Evolutionary conservation across 257 asterid species (phyloP).

Genomic region (Solanum sparsipilum): DNA sequence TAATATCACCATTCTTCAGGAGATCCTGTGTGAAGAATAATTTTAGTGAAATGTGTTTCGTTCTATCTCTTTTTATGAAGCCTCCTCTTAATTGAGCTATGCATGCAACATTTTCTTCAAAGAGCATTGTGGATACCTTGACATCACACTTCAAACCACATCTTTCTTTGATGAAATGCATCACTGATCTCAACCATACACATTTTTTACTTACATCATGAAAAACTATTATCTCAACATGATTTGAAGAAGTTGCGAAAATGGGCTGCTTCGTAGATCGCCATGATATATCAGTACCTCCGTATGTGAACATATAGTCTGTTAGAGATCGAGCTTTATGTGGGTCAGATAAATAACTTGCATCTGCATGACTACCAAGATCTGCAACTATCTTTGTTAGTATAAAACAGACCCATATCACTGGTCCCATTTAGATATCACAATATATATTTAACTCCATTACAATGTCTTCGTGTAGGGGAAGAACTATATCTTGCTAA

Average conservation of each 20-base stretch:
- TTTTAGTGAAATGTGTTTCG: no score
- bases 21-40: no score
- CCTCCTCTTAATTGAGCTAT: no score
- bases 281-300: neutral
- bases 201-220: no score
- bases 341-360: neutral
- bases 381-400: neutral
- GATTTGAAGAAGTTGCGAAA: neutral
- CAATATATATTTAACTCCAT: neutral
- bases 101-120: no score
- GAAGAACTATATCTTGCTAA: neutral
- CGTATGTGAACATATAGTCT: neutral
- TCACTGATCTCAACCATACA: no score
- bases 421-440: neutral
- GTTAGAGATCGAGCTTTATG: neutral
- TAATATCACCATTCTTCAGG: no score
- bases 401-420: no score
- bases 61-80: no score
- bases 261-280: neutral
- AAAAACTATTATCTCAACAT: neutral
- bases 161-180: no score
- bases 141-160: no score
- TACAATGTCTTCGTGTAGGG: neutral
- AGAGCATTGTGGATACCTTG: no score
- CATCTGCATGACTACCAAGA: neutral